Percentiles rank a stretch among this genome's conserved stretches.
Evolutionary conservation across 345 rosid species (phyloP).

Genomic region (Rhodamnia rubescens): DNA sequence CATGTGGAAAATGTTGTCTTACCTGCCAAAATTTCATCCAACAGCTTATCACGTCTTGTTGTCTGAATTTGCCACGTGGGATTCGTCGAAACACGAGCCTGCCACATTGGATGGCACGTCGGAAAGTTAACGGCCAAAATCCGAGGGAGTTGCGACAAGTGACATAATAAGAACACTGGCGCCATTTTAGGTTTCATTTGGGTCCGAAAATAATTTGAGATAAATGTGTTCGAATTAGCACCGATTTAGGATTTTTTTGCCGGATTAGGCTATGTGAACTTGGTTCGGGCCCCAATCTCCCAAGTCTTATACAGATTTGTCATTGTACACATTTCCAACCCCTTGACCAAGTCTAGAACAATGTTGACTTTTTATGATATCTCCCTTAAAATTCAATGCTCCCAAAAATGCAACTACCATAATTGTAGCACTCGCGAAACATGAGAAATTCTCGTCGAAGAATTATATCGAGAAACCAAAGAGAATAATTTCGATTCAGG

Average conservation of each 20-base stretch:
- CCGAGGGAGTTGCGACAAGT: not conserved
- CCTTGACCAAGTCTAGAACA: not conserved
- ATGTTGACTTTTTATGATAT: not conserved
- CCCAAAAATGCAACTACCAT: not conserved
- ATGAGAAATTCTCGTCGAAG: not conserved
- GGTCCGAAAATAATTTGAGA: not conserved
- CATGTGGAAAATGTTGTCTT: not conserved
- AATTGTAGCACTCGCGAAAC: not conserved
- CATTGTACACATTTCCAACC: not conserved
- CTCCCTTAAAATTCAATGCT: not conserved
- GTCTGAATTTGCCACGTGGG: not conserved
- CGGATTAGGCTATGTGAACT: not conserved
- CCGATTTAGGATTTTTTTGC: not conserved
- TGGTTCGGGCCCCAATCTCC: not conserved
- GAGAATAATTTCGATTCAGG: too few relatives aligned
- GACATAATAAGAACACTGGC: not conserved
- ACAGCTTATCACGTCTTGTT: not conserved
- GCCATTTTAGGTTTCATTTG: not conserved
- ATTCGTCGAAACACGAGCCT: not conserved
- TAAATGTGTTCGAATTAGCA: not conserved
- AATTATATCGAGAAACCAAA: not conserved
- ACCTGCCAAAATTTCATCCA: not conserved
- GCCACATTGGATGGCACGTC: not conserved
- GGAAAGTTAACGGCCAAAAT: not conserved
- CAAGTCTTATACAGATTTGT: not conserved